A percentile compares a stretch with the other conserved stretches of the same genome.
Conservation (phyloP, 164 flowering plant genomes). For the Litsea cubeba region DNA sequence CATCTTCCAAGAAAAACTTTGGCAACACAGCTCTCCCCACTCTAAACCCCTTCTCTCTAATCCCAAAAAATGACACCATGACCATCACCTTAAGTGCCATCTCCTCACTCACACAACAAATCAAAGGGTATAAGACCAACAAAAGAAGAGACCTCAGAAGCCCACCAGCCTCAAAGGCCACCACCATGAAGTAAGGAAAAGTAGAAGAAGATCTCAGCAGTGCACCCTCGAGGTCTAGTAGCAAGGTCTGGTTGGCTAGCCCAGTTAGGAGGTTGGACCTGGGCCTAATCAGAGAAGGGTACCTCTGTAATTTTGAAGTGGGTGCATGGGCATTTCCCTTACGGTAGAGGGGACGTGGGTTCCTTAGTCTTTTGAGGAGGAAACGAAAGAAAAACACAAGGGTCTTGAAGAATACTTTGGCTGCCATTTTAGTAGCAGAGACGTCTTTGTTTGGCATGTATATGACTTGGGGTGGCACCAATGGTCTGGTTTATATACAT, state of each 20-base stretch:
- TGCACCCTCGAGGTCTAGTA: conserved; percentile 53
- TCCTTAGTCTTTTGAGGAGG: conserved; percentile 17
- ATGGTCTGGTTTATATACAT: no score
- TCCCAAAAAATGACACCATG: conserved; percentile 47
- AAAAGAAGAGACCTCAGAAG: conserved; percentile 41
- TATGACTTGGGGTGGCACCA: no score
- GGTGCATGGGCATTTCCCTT: not conserved
- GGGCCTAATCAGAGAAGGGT: conserved; percentile 11
- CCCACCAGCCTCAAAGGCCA: conserved; percentile 56
- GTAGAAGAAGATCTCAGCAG: conserved; percentile 43
- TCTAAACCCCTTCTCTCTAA: conserved; percentile 30
- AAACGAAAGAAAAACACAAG: conserved; percentile 14
- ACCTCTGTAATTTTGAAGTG: conserved; percentile 17
- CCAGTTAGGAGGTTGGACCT: conserved; percentile 10
- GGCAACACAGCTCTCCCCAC: conserved; percentile 54
- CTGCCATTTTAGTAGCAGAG: not conserved
- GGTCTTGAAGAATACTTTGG: conserved; percentile 3
- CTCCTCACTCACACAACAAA: conserved; percentile 24
- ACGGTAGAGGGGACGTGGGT: conserved; percentile 14
- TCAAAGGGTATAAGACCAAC: conserved; percentile 43
- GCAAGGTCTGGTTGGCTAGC: conserved; percentile 21
- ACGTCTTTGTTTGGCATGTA: no score
- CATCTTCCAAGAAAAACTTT: conserved; percentile 54
- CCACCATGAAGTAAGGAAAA: conserved; percentile 66
- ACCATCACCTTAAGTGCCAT: conserved; percentile 41